Evolutionary conservation across 306 rosid species (phyloP), one percentile per base, ranked within the genome.

Genomic region (Pyrus betulifolia): DNA sequence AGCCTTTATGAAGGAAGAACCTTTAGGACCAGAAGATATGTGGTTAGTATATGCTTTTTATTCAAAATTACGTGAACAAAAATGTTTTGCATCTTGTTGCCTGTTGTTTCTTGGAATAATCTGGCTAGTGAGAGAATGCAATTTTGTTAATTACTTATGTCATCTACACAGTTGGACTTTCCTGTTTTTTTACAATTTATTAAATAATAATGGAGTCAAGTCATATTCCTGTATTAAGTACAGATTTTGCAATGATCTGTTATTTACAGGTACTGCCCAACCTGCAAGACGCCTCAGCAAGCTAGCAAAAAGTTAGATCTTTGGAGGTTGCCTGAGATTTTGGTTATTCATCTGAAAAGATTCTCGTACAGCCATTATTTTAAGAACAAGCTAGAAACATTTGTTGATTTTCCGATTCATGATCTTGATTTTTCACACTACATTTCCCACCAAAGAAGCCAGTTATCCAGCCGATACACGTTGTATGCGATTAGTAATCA

Each of bases 311-410:
- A 91, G 83, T 71, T 93, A 76, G 98, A 93, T 82, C 89, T 91
- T 63, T 93, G 98, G 98, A 91, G 92, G 77, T 87, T 91, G 89
- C 98, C 98, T 8, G 91, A 90, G 85, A 82, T 89, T 78, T 89
- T 93, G 63, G 90, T 93, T 78, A 81, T 91, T 84, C 96, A 93
- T 85, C 82, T 93, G 85, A 93, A 93, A 83, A 87, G 98, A 82
- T 91, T 93, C 80, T 91, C 97, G 5, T 86, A 76, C 77, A 72
- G 75, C 76, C 80, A 77, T 57, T 85, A 11, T 83, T 79, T 79
- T 17, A 84, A 84, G 82, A 90, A 87, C 76, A 93, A 93, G 85
- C 86, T 93, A 69, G 96, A 91, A 71, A 90, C 97, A 28, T 84
- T 83, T 17, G 93, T 91, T 52, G 91, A 93, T 75, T 93, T 93